Percentiles rank a stretch among this genome's conserved stretches.
phyloP scores from a whole-genome alignment of 108 stramenopile genomes.

The Skeletonema tropicum region DNA sequence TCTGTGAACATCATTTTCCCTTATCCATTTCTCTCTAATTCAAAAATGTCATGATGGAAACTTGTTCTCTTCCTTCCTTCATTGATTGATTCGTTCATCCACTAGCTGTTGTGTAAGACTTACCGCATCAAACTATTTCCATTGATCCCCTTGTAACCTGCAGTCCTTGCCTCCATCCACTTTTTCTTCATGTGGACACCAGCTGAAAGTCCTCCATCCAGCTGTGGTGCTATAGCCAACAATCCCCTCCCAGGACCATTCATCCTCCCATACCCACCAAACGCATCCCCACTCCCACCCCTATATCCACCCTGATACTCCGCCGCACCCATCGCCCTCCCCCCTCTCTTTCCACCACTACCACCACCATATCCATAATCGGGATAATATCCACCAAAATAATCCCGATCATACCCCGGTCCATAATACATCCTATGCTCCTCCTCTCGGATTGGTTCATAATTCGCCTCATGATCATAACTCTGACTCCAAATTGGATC shows the following conservation, averaged over 20 bases:
- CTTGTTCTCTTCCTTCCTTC: background rate
- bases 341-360: background rate
- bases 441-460: conserved; percentile 22
- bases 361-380: background rate
- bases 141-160: conserved; percentile 1
- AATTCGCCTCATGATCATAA: conserved; percentile 1
- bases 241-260: conserved; percentile 2
- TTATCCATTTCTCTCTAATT: background rate
- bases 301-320: conserved; percentile 2
- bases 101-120: background rate
- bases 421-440: conserved; percentile 21
- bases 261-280: conserved; percentile 14
- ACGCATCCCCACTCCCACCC: background rate
- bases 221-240: background rate
- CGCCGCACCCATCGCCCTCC: background rate
- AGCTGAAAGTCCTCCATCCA: no score
- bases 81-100: no score
- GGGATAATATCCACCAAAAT: no score
- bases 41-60: no score
- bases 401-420: conserved; percentile 5
- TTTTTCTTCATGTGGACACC: background rate
- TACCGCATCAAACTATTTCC: conserved; percentile 29
- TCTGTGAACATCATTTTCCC: no score
- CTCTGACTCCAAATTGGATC: conserved; percentile 51
- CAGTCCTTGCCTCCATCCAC: conserved; percentile 7